Conservation (phyloP, 805 yeast species). For the Metschnikowia hibisci region DNA sequence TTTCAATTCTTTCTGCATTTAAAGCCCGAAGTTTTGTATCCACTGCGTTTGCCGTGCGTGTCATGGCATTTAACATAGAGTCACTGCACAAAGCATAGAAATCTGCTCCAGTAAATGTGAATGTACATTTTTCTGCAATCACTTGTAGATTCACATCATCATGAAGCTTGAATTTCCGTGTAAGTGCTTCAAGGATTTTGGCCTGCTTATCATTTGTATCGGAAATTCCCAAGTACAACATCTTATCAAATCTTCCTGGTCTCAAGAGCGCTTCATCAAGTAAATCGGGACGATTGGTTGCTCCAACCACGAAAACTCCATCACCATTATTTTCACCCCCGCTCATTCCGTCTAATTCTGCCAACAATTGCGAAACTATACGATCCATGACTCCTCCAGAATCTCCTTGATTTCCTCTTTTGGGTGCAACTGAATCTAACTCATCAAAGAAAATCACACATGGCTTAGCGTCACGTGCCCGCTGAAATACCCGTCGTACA, state of each 20-base stretch:
- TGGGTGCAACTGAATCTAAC: constrained; percentile 96
- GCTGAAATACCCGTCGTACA: constrained; percentile 89
- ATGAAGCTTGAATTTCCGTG: constrained; percentile 70
- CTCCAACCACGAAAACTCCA: constrained; percentile 98
- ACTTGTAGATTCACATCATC: constrained; percentile 53
- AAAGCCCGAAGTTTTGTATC: constrained; percentile 58
- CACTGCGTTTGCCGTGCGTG: constrained; percentile 73
- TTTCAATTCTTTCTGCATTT: constrained; percentile 35
- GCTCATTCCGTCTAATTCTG: constrained; percentile 96
- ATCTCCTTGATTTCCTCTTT: constrained; percentile 97
- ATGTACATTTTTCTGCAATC: constrained; percentile 72
- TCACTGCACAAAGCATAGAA: constrained; percentile 95
- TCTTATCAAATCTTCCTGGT: constrained; percentile 93
- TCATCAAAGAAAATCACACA: constrained; percentile 98
- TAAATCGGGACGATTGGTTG: constrained; percentile 94
- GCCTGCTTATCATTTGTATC: constrained; percentile 87
- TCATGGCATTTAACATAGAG: constrained; percentile 95
- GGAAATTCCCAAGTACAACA: constrained; percentile 89
- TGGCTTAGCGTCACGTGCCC: constrained; percentile 94
- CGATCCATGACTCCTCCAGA: constrained; percentile 99
- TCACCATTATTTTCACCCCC: constrained; percentile 50
- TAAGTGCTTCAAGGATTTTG: constrained; percentile 81
- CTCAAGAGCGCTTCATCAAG: constrained; percentile 90
- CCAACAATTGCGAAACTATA: constrained; percentile 90
- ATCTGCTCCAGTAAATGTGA: constrained; percentile 96